These are phyloP conservation scores for Dactylis glomerata DNA, from an alignment of 176 grass and related monocot genomes.

Conservation along the genomic window DNA sequence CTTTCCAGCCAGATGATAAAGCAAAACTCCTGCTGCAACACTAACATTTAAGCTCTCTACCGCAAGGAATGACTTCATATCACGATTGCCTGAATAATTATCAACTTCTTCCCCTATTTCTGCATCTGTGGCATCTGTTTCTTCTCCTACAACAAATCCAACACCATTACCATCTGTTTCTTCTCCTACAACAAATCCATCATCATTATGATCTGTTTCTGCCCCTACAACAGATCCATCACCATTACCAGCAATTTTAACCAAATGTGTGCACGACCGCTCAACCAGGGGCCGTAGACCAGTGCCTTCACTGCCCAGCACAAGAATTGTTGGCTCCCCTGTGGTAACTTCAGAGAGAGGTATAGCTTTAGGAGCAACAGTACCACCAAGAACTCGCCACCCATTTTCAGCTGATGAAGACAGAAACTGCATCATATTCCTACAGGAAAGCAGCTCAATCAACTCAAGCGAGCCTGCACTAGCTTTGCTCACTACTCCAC, in stretches of 20 bases:
- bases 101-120: conserved; percentile 53
- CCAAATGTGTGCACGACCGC: conserved; percentile 75
- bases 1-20: conserved; percentile 75
- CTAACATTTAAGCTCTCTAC: conserved; percentile 99
- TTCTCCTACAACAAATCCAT: conserved; percentile 30
- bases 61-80: conserved; percentile 71
- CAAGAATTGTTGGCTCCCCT: conserved; percentile 75
- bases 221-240: conserved; percentile 32
- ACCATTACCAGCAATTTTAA: conserved; percentile 74
- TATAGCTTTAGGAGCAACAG: conserved; percentile 67
- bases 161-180: conserved; percentile 41
- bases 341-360: conserved; percentile 65
- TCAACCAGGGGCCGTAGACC: conserved; percentile 88
- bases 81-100: conserved; percentile 33
- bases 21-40: conserved; percentile 92
- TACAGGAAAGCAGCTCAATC: conserved; percentile 84
- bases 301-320: conserved; percentile 95
- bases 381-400: conserved; percentile 88
- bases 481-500: conserved; percentile 94
- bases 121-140: conserved; percentile 34
- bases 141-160: conserved; percentile 29
- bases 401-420: conserved; percentile 87
- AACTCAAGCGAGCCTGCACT: conserved; percentile 92
- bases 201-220: conserved; percentile 37
- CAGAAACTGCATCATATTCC: conserved; percentile 99